Percentiles rank a stretch among this genome's conserved stretches.
These are phyloP conservation scores for Wakefieldia striispora DNA, from an alignment of 768 basidiomycete species.

Conservation along the genomic window DNA sequence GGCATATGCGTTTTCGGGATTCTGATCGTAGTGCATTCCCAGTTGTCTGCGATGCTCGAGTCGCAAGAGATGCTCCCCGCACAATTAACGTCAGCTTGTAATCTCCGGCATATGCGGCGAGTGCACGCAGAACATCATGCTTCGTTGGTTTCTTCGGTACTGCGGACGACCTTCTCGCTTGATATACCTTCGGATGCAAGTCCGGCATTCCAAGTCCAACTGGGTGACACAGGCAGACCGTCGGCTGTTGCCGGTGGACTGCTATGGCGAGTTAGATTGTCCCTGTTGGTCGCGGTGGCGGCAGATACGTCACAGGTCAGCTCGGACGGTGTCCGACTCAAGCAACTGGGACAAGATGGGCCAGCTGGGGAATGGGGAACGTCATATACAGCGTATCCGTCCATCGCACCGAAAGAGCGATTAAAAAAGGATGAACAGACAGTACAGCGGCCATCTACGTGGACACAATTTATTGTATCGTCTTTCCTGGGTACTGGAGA, in stretches of 20 bases:
- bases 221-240: slow-evolving; percentile 36
- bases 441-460: slow-evolving; percentile 14
- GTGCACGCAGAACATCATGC: slow-evolving; percentile 86
- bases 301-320: slow-evolving; percentile 43
- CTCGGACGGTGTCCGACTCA: slow-evolving; percentile 51
- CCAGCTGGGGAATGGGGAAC: slow-evolving; percentile 69
- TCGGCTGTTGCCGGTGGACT: slow-evolving; percentile 59
- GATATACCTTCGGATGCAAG: slow-evolving; percentile 93
- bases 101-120: slow-evolving; percentile 57
- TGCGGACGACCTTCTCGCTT: slow-evolving; percentile 81
- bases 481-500: slow-evolving; percentile 41
- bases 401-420: slow-evolving; percentile 61
- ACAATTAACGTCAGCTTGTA: slow-evolving; percentile 47
- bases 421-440: slow-evolving; percentile 8
- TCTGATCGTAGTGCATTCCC: not conserved
- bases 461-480: slow-evolving; percentile 43
- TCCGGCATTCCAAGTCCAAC: slow-evolving; percentile 74
- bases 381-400: slow-evolving; percentile 55
- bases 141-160: slow-evolving; percentile 66
- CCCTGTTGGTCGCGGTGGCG: slow-evolving; percentile 79
- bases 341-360: slow-evolving; percentile 56
- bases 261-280: slow-evolving; percentile 86
- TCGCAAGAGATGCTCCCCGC: slow-evolving; percentile 82
- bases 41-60: slow-evolving; percentile 89
- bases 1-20: not conserved